phyloP scores from a whole-genome alignment of 2,329 filamentous ascomycete genomes.

The Botrytis deweyae region DNA sequence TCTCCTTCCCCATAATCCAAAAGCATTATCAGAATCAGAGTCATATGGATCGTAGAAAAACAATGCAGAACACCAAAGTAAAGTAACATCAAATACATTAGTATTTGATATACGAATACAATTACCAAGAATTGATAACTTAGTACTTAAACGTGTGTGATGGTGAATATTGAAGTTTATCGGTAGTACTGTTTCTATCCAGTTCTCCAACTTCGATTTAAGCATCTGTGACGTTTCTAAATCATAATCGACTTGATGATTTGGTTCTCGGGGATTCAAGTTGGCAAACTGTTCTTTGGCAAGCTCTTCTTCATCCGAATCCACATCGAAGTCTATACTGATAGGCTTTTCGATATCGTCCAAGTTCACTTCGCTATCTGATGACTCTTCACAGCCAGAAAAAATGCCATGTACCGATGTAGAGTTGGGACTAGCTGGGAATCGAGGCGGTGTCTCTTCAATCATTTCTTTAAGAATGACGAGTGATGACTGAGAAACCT shows the following conservation, averaged over 20 bases:
- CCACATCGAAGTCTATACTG: not conserved
- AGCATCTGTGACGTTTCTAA: not conserved
- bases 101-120: not conserved
- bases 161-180: not conserved
- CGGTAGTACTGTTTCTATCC: not conserved
- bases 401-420: not conserved
- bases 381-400: not conserved
- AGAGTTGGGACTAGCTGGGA: not conserved
- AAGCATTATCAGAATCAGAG: conserved; percentile 3
- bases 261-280: conserved; percentile 5
- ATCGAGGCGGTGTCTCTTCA: not conserved
- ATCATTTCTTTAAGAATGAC: not conserved
- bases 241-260: not conserved
- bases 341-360: not conserved
- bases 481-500: not conserved
- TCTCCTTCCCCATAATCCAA: not conserved
- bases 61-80: not conserved
- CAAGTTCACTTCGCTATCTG: not conserved
- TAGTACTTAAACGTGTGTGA: not conserved
- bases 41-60: not conserved
- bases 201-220: not conserved
- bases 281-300: not conserved
- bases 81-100: not conserved
- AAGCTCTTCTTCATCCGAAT: conserved; percentile 10
- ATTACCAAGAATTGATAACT: not conserved